phyloP scores from a whole-genome alignment of 192 early-diverging fungal genomes.

The Coemansia sp. region DNA sequence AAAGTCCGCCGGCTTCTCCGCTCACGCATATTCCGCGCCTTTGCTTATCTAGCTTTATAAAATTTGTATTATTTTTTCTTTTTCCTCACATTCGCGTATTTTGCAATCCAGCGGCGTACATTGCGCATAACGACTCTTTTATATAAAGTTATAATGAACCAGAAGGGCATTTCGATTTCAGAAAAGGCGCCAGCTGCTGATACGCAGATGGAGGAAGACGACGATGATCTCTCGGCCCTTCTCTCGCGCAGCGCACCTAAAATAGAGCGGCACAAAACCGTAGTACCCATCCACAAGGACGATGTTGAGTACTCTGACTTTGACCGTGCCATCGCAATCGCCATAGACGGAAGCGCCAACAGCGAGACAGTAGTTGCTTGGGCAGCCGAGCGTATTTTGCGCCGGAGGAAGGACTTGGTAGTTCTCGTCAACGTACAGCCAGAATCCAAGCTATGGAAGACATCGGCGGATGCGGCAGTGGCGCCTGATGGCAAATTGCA shows the following conservation, averaged over 20 bases:
- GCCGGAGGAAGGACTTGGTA: slow-evolving; percentile 53
- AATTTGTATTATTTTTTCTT: slow-evolving; percentile 10
- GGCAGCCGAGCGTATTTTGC: slow-evolving; percentile 53
- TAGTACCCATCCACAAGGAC: slow-evolving; percentile 56
- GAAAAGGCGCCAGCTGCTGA: slow-evolving; percentile 31
- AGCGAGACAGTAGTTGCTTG: slow-evolving; percentile 44
- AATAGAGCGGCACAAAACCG: slow-evolving; percentile 56
- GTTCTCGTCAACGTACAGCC: slow-evolving; percentile 56
- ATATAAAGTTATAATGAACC: slow-evolving; percentile 24
- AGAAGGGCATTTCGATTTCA: slow-evolving; percentile 34
- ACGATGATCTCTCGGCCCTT: slow-evolving; percentile 52
- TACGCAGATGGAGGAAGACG: slow-evolving; percentile 45
- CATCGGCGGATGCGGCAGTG: slow-evolving; percentile 5
- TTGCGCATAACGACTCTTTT: slow-evolving; percentile 7
- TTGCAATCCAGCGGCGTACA: not conserved
- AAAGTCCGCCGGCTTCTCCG: not conserved
- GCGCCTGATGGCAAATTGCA: slow-evolving; percentile 13
- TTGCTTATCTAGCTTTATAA: not conserved
- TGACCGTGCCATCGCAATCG: slow-evolving; percentile 54
- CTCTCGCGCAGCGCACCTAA: slow-evolving; percentile 54
- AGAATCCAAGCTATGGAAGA: slow-evolving; percentile 53
- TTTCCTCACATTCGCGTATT: not conserved
- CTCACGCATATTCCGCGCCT: not conserved
- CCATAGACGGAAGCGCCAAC: slow-evolving; percentile 54
- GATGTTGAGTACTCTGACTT: slow-evolving; percentile 58